phyloP scores from a whole-genome alignment of 495 filamentous ascomycete species.

The Bacidia rubella region DNA sequence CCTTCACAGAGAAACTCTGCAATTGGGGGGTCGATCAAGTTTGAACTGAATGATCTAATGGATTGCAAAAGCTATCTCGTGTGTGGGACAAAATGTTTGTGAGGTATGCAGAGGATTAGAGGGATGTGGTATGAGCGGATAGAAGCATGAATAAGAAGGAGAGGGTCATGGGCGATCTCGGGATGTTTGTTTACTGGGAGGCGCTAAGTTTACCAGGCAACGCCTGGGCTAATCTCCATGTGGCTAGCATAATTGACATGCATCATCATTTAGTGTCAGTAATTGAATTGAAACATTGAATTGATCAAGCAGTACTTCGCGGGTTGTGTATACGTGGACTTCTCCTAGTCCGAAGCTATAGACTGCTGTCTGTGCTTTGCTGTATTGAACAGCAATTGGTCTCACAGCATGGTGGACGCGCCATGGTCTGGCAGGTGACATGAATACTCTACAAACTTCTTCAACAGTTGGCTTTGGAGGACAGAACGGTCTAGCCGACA shows the following conservation, averaged over 20 bases:
- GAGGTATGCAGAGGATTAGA: slow-evolving; percentile 17
- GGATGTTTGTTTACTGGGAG: background rate
- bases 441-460: slow-evolving; percentile 4
- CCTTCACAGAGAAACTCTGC: slow-evolving; percentile 20
- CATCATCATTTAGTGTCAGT: background rate
- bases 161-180: slow-evolving; percentile 2
- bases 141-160: slow-evolving; percentile 12
- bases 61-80: slow-evolving; percentile 21
- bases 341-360: too few species aligned
- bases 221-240: slow-evolving; percentile 2
- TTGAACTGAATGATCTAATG: slow-evolving; percentile 26
- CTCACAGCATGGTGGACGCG: background rate
- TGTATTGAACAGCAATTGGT: background rate
- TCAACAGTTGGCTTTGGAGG: background rate
- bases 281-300: background rate
- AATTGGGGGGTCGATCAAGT: slow-evolving; percentile 28
- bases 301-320: too few species aligned
- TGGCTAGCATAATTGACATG: background rate
- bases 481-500: background rate
- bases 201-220: background rate
- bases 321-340: too few species aligned
- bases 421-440: background rate
- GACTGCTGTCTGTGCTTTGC: too few species aligned
- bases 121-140: slow-evolving; percentile 18
- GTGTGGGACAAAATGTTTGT: slow-evolving; percentile 17